These are phyloP conservation scores for Wilcoxina mikolae DNA, from an alignment of 495 filamentous ascomycete genomes.

Conservation along the genomic window DNA sequence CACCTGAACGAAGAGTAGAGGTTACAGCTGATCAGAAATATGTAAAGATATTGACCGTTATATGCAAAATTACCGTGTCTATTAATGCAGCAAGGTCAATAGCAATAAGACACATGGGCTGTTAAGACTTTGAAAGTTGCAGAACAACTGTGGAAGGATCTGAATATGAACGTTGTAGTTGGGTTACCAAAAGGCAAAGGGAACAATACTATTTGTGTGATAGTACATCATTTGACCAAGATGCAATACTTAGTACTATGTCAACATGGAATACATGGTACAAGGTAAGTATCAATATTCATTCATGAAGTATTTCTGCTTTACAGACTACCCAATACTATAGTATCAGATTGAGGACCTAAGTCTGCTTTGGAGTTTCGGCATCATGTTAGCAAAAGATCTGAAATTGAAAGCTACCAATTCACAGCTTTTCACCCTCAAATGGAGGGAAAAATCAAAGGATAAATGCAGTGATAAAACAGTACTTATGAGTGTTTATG, in stretches of 20 bases:
- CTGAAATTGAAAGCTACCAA: background rate
- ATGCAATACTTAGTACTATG: slow-evolving; percentile 11
- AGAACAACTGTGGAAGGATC: slow-evolving; percentile 14
- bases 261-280: background rate
- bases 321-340: slow-evolving; percentile 5
- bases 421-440: slow-evolving; percentile 12
- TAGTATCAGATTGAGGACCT: slow-evolving; percentile 4
- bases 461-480: slow-evolving; percentile 18
- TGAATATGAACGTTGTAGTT: slow-evolving; percentile 28
- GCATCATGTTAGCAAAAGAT: background rate
- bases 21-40: slow-evolving; percentile 6
- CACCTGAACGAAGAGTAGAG: background rate
- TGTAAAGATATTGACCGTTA: background rate
- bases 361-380: slow-evolving; percentile 10
- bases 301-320: background rate
- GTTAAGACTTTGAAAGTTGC: slow-evolving; percentile 17
- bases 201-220: slow-evolving; percentile 18
- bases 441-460: slow-evolving; percentile 26
- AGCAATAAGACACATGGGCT: slow-evolving; percentile 9
- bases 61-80: slow-evolving; percentile 7
- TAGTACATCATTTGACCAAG: slow-evolving; percentile 23
- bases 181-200: slow-evolving; percentile 7
- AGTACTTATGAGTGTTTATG: slow-evolving; percentile 19
- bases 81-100: background rate
- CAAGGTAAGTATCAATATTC: slow-evolving; percentile 1